These are phyloP conservation scores for Neonectria sp. DNA, from an alignment of 2,329 filamentous ascomycete species.

Conservation along the genomic window DNA sequence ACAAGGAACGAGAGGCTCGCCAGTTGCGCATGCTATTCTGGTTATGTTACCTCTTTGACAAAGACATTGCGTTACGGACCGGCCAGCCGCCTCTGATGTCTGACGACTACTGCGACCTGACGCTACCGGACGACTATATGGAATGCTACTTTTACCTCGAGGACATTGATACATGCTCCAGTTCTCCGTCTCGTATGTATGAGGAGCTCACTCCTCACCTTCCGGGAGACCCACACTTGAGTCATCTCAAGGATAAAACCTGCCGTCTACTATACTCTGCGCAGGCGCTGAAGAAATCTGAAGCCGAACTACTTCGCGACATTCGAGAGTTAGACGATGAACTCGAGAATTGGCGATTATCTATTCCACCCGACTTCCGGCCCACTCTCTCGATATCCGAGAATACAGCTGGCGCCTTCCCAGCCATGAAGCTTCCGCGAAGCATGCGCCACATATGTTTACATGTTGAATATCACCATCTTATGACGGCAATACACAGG, in stretches of 20 bases:
- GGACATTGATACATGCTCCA: not conserved
- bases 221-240: constrained; percentile 65
- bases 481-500: constrained; percentile 69
- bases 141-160: constrained; percentile 36
- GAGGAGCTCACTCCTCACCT: constrained; percentile 48
- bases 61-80: constrained; percentile 68
- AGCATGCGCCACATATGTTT: constrained; percentile 64
- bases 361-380: constrained; percentile 60
- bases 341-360: constrained; percentile 68
- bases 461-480: constrained; percentile 69
- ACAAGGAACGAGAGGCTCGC: constrained; percentile 47
- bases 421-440: constrained; percentile 45
- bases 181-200: not conserved
- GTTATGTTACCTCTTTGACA: constrained; percentile 69
- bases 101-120: constrained; percentile 52
- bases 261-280: constrained; percentile 66
- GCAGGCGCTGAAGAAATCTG: constrained; percentile 62
- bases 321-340: constrained; percentile 72
- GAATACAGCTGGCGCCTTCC: constrained; percentile 46
- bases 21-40: constrained; percentile 65
- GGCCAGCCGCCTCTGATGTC: constrained; percentile 68
- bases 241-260: constrained; percentile 66
- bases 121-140: constrained; percentile 44
- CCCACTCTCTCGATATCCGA: constrained; percentile 61
- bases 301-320: constrained; percentile 67